These are phyloP conservation scores for Hansfordia pulvinata DNA, from an alignment of 2,329 filamentous ascomycete species.

Conservation along the genomic window DNA sequence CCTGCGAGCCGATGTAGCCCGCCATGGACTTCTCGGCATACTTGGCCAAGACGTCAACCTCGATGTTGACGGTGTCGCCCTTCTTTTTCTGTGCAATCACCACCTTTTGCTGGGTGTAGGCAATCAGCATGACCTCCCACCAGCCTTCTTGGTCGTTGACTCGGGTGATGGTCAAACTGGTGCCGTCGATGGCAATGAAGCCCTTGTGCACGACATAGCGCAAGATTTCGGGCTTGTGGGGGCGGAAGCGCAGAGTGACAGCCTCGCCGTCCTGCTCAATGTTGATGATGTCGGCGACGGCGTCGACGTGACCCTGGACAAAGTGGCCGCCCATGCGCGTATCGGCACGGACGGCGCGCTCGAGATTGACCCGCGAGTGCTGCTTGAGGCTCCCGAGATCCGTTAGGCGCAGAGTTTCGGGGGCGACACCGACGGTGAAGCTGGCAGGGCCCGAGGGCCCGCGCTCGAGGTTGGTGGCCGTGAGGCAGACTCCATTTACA, in stretches of 20 bases:
- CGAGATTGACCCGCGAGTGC: slow-evolving; percentile 70
- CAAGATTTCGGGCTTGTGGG: slow-evolving; percentile 54
- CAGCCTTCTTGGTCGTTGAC: slow-evolving; percentile 70
- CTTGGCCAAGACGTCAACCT: slow-evolving; percentile 81
- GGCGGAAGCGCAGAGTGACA: slow-evolving; percentile 70
- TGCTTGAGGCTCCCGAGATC: slow-evolving; percentile 68
- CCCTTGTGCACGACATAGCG: slow-evolving; percentile 93
- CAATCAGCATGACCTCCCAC: slow-evolving; percentile 96
- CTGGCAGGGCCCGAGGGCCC: slow-evolving; percentile 20
- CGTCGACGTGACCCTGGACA: slow-evolving; percentile 95
- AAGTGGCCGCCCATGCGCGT: slow-evolving; percentile 98
- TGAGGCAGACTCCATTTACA: slow-evolving; percentile 92
- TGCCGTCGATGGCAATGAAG: slow-evolving; percentile 86
- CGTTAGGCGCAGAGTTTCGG: slow-evolving; percentile 89
- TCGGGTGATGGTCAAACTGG: slow-evolving; percentile 80
- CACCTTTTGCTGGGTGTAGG: slow-evolving; percentile 89
- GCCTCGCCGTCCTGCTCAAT: slow-evolving; percentile 79
- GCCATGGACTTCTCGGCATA: slow-evolving; percentile 83
- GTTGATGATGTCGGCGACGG: slow-evolving; percentile 60
- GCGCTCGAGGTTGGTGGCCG: slow-evolving; percentile 59
- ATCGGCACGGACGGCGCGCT: slow-evolving; percentile 78
- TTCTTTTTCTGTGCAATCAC: slow-evolving; percentile 65
- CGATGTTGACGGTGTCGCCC: slow-evolving; percentile 78
- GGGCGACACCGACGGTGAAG: slow-evolving; percentile 90
- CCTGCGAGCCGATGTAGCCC: slow-evolving; percentile 54